Conservation (phyloP, 495 filamentous ascomycete species). For the Penicillium arizonense region DNA sequence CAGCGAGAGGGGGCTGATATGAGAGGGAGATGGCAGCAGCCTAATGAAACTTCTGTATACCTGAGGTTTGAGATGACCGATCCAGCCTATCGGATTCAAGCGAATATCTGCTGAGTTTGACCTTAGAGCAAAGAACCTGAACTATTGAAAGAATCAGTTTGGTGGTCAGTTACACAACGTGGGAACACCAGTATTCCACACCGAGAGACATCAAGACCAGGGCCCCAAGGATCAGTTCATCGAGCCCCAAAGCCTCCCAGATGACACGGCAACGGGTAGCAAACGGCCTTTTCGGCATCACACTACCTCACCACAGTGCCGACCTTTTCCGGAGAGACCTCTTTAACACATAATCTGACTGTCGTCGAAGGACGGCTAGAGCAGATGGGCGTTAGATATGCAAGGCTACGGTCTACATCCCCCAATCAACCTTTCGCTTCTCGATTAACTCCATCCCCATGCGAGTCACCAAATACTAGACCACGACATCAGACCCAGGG, state of each 20-base stretch:
- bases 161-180: too few relatives aligned
- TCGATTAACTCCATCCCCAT: constrained; percentile 10
- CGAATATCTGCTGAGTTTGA: not conserved
- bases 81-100: not conserved
- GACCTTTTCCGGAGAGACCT: constrained; percentile 27
- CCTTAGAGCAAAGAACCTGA: too few relatives aligned
- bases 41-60: not conserved
- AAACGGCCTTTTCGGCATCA: not conserved
- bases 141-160: too few relatives aligned
- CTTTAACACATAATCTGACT: constrained; percentile 21
- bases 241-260: not conserved
- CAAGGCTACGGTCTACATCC: constrained; percentile 3
- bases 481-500: not conserved
- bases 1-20: constrained; percentile 18
- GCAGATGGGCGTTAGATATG: constrained; percentile 17
- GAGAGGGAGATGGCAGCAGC: constrained; percentile 17
- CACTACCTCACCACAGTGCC: constrained; percentile 3
- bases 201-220: too few relatives aligned
- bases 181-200: too few relatives aligned
- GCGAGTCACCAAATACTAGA: not conserved
- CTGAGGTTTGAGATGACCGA: not conserved
- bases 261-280: not conserved
- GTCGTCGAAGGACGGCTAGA: constrained; percentile 24
- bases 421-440: constrained; percentile 9
- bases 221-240: too few relatives aligned